phyloP scores from a whole-genome alignment of 2,329 filamentous ascomycete genomes.

The Zopfia rhizophila region DNA sequence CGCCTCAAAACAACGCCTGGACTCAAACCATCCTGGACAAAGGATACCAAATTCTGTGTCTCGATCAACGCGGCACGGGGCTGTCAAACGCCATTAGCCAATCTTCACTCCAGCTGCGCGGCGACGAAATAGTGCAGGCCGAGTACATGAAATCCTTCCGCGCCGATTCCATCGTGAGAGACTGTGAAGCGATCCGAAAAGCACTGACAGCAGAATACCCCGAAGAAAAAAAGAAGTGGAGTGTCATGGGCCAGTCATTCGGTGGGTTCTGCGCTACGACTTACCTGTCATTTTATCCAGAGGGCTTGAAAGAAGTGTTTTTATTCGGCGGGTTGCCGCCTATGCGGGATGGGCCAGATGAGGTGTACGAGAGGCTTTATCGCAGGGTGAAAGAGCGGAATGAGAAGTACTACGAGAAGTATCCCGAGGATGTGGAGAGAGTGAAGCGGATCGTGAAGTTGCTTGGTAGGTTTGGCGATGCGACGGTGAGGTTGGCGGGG shows the following conservation, averaged over 20 bases:
- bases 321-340: constrained; percentile 86
- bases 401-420: constrained; percentile 83
- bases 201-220: constrained; percentile 77
- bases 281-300: constrained; percentile 82
- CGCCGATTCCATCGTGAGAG: constrained; percentile 88
- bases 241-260: constrained; percentile 89
- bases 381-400: constrained; percentile 77
- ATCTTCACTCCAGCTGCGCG: constrained; percentile 73
- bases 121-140: constrained; percentile 73
- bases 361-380: constrained; percentile 80
- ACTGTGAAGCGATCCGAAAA: constrained; percentile 85
- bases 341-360: constrained; percentile 74
- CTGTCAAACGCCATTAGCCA: constrained; percentile 83
- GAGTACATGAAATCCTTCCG: constrained; percentile 86
- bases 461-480: constrained; percentile 66
- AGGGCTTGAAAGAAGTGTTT: constrained; percentile 83
- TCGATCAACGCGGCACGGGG: constrained; percentile 94
- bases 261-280: constrained; percentile 87
- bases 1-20: constrained; percentile 78
- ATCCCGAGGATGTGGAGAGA: constrained; percentile 77
- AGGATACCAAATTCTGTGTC: constrained; percentile 83
- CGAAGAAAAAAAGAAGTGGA: constrained; percentile 79
- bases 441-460: constrained; percentile 74
- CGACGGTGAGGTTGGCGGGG: constrained; percentile 73
- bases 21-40: constrained; percentile 77